Evolutionary conservation across 2,329 filamentous ascomycete genomes (phyloP).

Genomic region (Beauveria caledonica): DNA sequence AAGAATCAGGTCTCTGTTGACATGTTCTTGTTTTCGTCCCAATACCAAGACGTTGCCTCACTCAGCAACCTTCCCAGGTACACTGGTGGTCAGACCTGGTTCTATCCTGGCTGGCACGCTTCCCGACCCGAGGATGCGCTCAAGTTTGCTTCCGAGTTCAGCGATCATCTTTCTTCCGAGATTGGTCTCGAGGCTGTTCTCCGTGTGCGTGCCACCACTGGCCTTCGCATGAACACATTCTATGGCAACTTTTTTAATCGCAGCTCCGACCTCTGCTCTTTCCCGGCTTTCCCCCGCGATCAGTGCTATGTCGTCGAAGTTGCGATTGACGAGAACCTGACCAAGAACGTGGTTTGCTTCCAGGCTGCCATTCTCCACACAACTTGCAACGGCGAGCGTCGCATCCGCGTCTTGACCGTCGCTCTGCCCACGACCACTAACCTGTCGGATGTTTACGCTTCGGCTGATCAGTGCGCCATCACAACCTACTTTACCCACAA

Average conservation of each 20-base stretch:
- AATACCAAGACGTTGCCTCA: slow-evolving; percentile 95
- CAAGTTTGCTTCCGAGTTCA: slow-evolving; percentile 95
- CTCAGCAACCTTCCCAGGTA: slow-evolving; percentile 92
- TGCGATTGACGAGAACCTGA: slow-evolving; percentile 89
- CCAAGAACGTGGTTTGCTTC: slow-evolving; percentile 84
- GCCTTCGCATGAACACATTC: slow-evolving; percentile 92
- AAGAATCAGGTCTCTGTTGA: slow-evolving; percentile 98
- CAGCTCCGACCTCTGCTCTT: slow-evolving; percentile 93
- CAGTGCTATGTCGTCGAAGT: slow-evolving; percentile 98
- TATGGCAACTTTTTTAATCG: slow-evolving; percentile 99
- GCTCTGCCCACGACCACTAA: slow-evolving; percentile 88
- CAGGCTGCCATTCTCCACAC: slow-evolving; percentile 95
- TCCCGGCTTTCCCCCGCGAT: slow-evolving; percentile 94
- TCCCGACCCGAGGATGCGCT: slow-evolving; percentile 90
- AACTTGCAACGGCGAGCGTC: slow-evolving; percentile 91
- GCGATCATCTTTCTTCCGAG: slow-evolving; percentile 91
- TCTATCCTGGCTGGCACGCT: slow-evolving; percentile 97
- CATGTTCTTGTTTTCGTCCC: slow-evolving; percentile 94
- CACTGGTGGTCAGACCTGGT: slow-evolving; percentile 95
- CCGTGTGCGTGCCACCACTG: slow-evolving; percentile 88
- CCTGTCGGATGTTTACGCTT: slow-evolving; percentile 85
- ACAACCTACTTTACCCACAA: slow-evolving; percentile 95
- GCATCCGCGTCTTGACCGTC: slow-evolving; percentile 89
- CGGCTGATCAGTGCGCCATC: slow-evolving; percentile 88
- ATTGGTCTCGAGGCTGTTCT: slow-evolving; percentile 95